Base-by-base conservation (phyloP, 2,329 filamentous ascomycete genomes). In the Zopfia rhizophila region DNA sequence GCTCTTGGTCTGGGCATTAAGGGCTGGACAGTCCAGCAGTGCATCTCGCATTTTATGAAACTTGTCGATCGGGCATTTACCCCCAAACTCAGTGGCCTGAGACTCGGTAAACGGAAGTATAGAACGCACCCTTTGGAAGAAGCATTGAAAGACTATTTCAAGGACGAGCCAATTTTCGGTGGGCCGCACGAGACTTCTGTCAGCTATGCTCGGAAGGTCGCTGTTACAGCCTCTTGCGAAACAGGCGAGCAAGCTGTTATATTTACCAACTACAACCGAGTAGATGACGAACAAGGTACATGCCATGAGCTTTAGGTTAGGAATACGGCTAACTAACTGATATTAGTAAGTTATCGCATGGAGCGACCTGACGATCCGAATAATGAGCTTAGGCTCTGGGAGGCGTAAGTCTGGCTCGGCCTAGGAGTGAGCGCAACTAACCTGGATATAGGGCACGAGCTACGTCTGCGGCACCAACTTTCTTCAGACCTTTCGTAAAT, bases 241-340 rank as follows among this genome's bases (percentile, higher is more conserved):
- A 68, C 69, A 31, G 74, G 69, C 3, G 66, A 70, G 22, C 64
- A 68, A 22, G 65, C 74, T 1, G 71, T 75, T 19, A 55, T 79
- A 8, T 56, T 79, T 5, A 66, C 74, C 12, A 80, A 77, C 55
- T 80, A 80, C 53, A 76, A 76, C 32, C 65, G 74, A 27, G 54
- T 35, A 28, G 16, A 30, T 12, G 72, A 78, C 63, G 74, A 73
- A 0, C 17, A 45, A 27, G 13, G 45, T 47, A 37, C 64, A 72
- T 71, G 31, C 19, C 3, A n/a, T n/a, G n/a, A n/a, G n/a, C n/a
- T n/a, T n/a, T n/a, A n/a, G n/a, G n/a, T n/a, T n/a, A n/a, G n/a
- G n/a, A n/a, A n/a, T n/a, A n/a, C n/a, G n/a, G n/a, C n/a, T n/a
- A n/a, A 12, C 14, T 16, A 11, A 28, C 19, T 40, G 16, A 45